Base-by-base conservation (phyloP, 176 grass and related monocot genomes). In the Aechmea fasciata region DNA sequence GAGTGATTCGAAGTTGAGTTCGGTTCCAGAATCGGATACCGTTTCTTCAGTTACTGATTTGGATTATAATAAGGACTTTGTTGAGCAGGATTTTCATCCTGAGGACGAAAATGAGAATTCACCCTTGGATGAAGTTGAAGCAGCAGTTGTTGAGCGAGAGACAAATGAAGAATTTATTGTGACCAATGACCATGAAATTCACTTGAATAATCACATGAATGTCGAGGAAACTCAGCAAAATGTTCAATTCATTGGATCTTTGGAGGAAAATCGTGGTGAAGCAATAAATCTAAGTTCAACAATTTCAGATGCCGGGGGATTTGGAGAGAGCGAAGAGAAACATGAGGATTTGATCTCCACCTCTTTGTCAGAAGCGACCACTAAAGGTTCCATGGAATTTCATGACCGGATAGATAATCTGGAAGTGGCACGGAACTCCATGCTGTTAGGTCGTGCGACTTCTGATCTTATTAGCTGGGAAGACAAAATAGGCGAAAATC, bases 51-150 rank as follows among this genome's bases (percentile, higher is more conserved):
- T 47, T 15, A 63, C 64, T 2, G 63, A 81, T 48, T 78, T 87
- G 75, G 88, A 83, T 68, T 75, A 55, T 54, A 72, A 85, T 17
- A 83, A 79, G 33, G 72, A 73, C 52, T n/a, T 61, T 20, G 13
- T 20, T n/a, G 55, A 61, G 14, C 48, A 57, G 41, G 55, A 48
- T 24, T 18, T 49, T 49, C 10, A 73, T 57, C 71, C 74, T 53
- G 71, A 73, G 26, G 63, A 75, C 13, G 57, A 69, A 11, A 9
- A 79, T 62, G 71, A 77, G 13, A 76, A 76, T 78, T 71, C 66
- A 11, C 77, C 70, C 22, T 11, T 81, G 66, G 54, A 75, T 65
- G 80, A 80, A 24, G 80, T 70, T 29, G 78, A 85, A 55, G 83
- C 71, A 24, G 9, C 29, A 22, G 49, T 17, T 33, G 5, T 10